Conservation (phyloP, 2,329 filamentous ascomycete species). For the Colletotrichum abscissum region DNA sequence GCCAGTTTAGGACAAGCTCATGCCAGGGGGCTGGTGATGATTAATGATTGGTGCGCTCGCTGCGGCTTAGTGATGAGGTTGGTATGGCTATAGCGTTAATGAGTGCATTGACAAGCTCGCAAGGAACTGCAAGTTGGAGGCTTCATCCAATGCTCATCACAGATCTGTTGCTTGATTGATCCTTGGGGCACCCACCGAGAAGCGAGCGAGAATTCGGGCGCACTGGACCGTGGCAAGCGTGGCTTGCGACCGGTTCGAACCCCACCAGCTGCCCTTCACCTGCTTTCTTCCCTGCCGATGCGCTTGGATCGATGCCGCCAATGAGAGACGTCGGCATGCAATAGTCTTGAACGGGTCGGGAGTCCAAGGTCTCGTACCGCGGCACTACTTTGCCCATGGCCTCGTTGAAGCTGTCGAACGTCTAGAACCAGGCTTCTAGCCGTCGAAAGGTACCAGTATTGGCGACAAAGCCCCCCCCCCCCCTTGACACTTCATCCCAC, state of each 20-base stretch:
- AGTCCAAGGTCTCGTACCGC: not conserved
- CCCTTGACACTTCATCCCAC: constrained; percentile 15
- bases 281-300: constrained; percentile 16
- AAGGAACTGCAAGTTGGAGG: constrained; percentile 11
- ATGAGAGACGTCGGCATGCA: constrained; percentile 17
- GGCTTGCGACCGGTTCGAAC: constrained; percentile 15
- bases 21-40: constrained; percentile 13
- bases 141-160: constrained; percentile 23
- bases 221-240: constrained; percentile 13
- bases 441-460: constrained; percentile 7
- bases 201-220: constrained; percentile 32
- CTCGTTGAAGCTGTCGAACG: not conserved
- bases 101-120: constrained; percentile 2
- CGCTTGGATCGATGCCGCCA: constrained; percentile 12
- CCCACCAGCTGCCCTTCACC: constrained; percentile 18
- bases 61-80: not conserved
- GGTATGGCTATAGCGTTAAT: not conserved
- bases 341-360: not conserved
- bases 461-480: not conserved
- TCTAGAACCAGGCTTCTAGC: constrained; percentile 7
- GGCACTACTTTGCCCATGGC: not conserved
- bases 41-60: constrained; percentile 21
- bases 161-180: constrained; percentile 35
- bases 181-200: constrained; percentile 11
- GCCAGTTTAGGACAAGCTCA: constrained; percentile 22